Percentiles rank a stretch among this genome's conserved stretches.
These are phyloP conservation scores for Pseudovirgaria hyperparasitica DNA, from an alignment of 2,329 filamentous ascomycete genomes.

Conservation along the genomic window DNA sequence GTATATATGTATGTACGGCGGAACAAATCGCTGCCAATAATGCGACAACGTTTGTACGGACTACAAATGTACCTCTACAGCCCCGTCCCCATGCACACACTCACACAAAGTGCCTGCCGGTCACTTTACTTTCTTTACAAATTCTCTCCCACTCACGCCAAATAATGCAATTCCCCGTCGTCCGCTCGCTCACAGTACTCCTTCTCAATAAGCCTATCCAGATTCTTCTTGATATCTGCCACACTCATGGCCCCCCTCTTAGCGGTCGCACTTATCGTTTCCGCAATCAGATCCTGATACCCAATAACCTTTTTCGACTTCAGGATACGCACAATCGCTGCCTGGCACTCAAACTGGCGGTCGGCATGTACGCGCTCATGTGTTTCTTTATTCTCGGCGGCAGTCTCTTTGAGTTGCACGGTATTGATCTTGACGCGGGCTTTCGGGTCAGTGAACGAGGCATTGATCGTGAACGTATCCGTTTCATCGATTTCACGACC, in stretches of 20 bases:
- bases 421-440: conserved; percentile 97
- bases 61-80: no score
- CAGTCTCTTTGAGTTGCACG: conserved; percentile 92
- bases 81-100: no score
- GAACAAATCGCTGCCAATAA: no score
- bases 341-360: conserved; percentile 90
- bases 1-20: no score
- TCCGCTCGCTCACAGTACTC: conserved; percentile 26
- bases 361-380: conserved; percentile 83
- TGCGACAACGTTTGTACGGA: no score
- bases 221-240: conserved; percentile 87
- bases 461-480: conserved; percentile 79
- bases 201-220: conserved; percentile 59
- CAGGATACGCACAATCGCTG: conserved; percentile 93
- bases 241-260: conserved; percentile 76
- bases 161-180: conserved; percentile 30
- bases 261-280: conserved; percentile 85
- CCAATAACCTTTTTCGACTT: conserved; percentile 82
- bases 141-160: conserved; percentile 30
- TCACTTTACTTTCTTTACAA: no score
- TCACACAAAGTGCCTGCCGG: no score
- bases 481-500: conserved; percentile 64
- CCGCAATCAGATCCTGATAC: conserved; percentile 75
- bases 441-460: conserved; percentile 63
- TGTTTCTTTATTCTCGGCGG: conserved; percentile 86